phyloP scores from a whole-genome alignment of 169 alveolate species.

The Cryptosporidium muris region DNA sequence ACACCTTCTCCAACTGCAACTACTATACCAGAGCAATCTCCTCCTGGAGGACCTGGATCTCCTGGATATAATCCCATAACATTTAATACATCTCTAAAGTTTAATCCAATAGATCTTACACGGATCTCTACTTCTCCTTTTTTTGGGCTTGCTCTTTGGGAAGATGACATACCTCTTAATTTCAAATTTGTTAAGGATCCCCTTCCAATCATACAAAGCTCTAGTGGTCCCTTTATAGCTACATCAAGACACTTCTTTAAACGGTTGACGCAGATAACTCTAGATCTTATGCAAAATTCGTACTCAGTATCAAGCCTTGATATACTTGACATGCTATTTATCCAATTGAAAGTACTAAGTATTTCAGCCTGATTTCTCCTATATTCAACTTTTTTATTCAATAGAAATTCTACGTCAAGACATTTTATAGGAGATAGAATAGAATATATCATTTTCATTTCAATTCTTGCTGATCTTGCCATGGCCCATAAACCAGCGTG shows the following conservation, averaged over 20 bases:
- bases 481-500: constrained; percentile 85
- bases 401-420: constrained; percentile 31
- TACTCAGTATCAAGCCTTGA: constrained; percentile 16
- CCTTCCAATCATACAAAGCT: constrained; percentile 3
- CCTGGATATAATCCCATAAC: constrained; percentile 78
- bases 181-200: too few species aligned
- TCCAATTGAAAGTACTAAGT: constrained; percentile 10
- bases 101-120: constrained; percentile 75
- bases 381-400: background rate
- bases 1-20: constrained; percentile 63
- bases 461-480: constrained; percentile 76
- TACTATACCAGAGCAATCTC: constrained; percentile 75
- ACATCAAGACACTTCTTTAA: background rate
- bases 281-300: constrained; percentile 38
- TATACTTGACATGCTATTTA: background rate
- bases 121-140: constrained; percentile 70
- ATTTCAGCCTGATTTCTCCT: background rate
- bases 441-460: constrained; percentile 8
- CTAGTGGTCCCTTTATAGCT: constrained; percentile 26
- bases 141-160: background rate
- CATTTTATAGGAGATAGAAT: constrained; percentile 44
- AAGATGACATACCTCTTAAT: too few species aligned
- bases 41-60: constrained; percentile 74
- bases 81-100: constrained; percentile 77
- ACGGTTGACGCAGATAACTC: constrained; percentile 19